Conservation (phyloP, 768 basidiomycete species). For the Suillus alpinus region DNA sequence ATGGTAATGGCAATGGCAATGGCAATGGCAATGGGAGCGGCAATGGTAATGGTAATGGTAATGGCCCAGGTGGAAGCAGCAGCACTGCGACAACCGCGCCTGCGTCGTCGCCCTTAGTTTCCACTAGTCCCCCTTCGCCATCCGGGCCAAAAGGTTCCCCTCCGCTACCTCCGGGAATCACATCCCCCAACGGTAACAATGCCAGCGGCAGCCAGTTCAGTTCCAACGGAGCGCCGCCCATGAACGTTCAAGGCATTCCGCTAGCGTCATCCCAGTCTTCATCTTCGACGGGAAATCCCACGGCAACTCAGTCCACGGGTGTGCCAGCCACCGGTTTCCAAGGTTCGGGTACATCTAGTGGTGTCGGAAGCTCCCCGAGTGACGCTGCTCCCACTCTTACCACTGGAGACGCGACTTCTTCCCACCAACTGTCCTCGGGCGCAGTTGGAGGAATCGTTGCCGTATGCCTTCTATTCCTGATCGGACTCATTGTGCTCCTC, state of each 20-base stretch:
- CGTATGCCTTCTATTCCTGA: constrained; percentile 26
- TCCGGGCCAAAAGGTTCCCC: neutral
- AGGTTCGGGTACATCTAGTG: constrained; percentile 10
- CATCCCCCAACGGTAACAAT: neutral
- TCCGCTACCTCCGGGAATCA: neutral
- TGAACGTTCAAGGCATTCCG: neutral
- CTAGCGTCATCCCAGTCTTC: neutral
- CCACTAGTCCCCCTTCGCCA: constrained; percentile 1
- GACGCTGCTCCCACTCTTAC: constrained; percentile 14
- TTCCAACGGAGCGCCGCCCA: neutral
- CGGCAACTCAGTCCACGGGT: neutral
- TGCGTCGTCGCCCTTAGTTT: neutral
- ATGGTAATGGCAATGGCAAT: neutral
- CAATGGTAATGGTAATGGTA: neutral
- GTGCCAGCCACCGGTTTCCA: constrained; percentile 1
- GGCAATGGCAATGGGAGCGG: neutral
- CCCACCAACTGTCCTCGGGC: constrained; percentile 37
- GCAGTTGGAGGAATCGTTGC: constrained; percentile 47
- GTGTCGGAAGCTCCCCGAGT: constrained; percentile 11
- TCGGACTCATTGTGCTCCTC: constrained; percentile 38
- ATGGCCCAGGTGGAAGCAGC: neutral
- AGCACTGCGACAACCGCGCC: neutral
- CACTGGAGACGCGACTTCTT: constrained; percentile 8
- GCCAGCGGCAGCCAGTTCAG: neutral
- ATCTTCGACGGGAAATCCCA: neutral